Evolutionary conservation across 805 yeast species (phyloP).

Genomic region (Saturnispora besseyi): DNA sequence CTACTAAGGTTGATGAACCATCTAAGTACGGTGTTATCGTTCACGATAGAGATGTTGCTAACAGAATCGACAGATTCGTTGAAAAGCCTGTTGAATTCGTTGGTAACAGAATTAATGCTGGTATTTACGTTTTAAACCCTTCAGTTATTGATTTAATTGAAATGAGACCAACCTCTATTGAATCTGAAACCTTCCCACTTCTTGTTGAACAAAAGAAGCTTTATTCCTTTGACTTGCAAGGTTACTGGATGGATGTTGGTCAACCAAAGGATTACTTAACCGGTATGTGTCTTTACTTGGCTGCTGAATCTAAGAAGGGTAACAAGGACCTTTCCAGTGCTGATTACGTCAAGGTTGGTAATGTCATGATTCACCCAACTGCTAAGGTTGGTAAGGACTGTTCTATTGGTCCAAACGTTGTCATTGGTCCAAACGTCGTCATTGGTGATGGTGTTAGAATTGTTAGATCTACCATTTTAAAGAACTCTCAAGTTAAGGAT

Average conservation of each 20-base stretch:
- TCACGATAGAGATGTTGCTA: conserved; percentile 89
- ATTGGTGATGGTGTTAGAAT: conserved; percentile 99
- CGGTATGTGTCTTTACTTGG: conserved; percentile 88
- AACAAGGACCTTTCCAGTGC: conserved; percentile 57
- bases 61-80: conserved; percentile 95
- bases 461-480: conserved; percentile 86
- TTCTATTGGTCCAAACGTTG: conserved; percentile 97
- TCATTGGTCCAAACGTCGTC: conserved; percentile 91
- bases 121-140: conserved; percentile 97
- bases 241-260: conserved; percentile 99
- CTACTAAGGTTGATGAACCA: conserved; percentile 99
- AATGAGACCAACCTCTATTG: conserved; percentile 97
- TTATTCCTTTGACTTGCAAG: conserved; percentile 95
- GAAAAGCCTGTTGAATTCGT: conserved; percentile 99
- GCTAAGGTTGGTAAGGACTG: conserved; percentile 90
- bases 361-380: conserved; percentile 88
- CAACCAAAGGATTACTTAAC: conserved; percentile 99
- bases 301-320: conserved; percentile 72
- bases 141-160: conserved; percentile 93
- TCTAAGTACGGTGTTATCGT: conserved; percentile 99
- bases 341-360: conserved; percentile 77
- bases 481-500: conserved; percentile 86
- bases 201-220: conserved; percentile 82
- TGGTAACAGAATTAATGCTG: conserved; percentile 99
- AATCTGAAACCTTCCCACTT: conserved; percentile 98